phyloP scores from a whole-genome alignment of 441 rosid species.

The Isatis lusitanica region DNA sequence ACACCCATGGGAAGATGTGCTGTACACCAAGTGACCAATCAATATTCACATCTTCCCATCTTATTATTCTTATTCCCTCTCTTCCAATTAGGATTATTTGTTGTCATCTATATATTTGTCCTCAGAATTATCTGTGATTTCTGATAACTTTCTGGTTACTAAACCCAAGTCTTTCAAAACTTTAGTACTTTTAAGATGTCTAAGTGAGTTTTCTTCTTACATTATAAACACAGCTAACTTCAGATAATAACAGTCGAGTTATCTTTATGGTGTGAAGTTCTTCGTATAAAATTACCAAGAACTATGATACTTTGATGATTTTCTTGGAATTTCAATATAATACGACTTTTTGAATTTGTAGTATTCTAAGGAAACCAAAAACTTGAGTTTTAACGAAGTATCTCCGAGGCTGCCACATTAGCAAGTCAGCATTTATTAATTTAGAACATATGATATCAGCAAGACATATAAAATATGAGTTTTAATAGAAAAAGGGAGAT shows the following conservation, averaged over 20 bases:
- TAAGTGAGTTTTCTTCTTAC: neutral
- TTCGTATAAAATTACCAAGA: no score
- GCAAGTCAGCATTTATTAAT: neutral
- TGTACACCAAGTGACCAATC: conserved; percentile 71
- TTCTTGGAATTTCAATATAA: no score
- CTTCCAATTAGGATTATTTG: neutral
- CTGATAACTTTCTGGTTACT: neutral
- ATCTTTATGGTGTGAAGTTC: no score
- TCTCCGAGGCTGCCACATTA: no score
- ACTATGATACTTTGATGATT: no score
- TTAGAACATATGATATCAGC: neutral
- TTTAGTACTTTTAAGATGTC: neutral
- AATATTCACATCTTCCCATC: neutral
- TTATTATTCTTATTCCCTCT: neutral
- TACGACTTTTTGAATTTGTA: neutral
- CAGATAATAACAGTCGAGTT: neutral
- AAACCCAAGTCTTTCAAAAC: neutral
- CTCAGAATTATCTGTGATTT: conserved; percentile 1
- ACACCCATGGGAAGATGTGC: conserved; percentile 93
- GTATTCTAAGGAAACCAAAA: neutral
- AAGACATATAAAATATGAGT: neutral
- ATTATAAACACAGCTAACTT: neutral
- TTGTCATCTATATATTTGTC: neutral
- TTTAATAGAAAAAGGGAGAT: neutral
- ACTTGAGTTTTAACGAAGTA: no score